Evolutionary conservation across 2,329 filamentous ascomycete genomes (phyloP), one percentile per base, ranked within the genome.

Genomic region (Aspergillus udagawae): DNA sequence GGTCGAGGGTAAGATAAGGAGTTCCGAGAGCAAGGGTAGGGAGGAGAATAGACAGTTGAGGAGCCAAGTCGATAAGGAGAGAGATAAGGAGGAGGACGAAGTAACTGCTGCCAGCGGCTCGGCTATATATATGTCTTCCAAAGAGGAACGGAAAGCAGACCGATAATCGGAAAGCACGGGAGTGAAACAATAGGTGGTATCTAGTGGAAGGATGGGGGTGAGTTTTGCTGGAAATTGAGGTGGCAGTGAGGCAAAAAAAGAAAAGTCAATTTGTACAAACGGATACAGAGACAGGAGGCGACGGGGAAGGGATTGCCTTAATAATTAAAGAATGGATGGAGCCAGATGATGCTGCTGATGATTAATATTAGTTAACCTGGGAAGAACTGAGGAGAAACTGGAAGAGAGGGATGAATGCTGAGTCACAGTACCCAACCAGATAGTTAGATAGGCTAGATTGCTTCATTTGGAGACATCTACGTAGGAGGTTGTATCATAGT

Each of bases 111-210:
- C 21, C 14, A 9, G 44, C 47, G 56, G 42, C 45, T 50, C 25
- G 57, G 55, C 57, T 59, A 61, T 62, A 65, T 64, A 65, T 61
- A 60, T 44, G 29, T 52, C 48, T 52, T 27, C 20, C 38, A 48
- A 53, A 23, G 49, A 21, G 27, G 27, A 25, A 25, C 49, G 20
- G 49, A 12, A 29, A 51, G 49, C n/a, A 41, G 23, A 51, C 49
- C 25, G 44, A 47, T 23, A 51, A 42, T 62, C 65, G 65, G 64
- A 66, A 67, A 52, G 59, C 58, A 65, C 64, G 65, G 65, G 65
- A 61, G 57, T 51, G 55, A 52, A 55, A 53, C 51, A 59, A 56
- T 52, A 50, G 55, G 52, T 41, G 27, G 45, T 21, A 6, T 51
- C 54, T 52, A 54, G n/a, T 21, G 27, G 28, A 58, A 52, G 52